Base-by-base conservation (phyloP, 345 rosid genomes). In the Raphanus raphanistrum region DNA sequence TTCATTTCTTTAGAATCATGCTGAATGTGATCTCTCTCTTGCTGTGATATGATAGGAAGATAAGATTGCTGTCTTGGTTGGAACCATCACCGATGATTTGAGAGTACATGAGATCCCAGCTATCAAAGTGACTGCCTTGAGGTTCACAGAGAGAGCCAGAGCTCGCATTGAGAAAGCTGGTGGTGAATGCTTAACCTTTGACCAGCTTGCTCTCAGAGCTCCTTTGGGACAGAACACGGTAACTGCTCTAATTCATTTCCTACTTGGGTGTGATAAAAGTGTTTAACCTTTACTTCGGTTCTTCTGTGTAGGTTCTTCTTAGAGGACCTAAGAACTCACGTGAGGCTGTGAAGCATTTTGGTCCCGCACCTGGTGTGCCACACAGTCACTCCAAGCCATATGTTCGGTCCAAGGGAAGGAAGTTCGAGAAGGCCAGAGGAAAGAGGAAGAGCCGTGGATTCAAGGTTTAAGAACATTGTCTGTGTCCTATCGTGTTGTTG, bases 181-280 rank as follows among this genome's bases (percentile, higher is more conserved):
- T 5, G 97, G 99, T 48, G 97, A 96, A 81, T 96, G 99, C 84
- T 77, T 91, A 66, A 96, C 99, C 28, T 93, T 96, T 73, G 99
- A 93, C 36, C 97, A 95, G 85, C 96, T 95, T 31, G 94, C 99
- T 70, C 87, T 92, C 66, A 85, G 89, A 80, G 97, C 98, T 72
- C 99, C 99, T 0, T 80, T 95, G 81, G 99, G 99, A 6, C 98
- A 95, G 84, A 95, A 95, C 92, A 95, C 98, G 72, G 99, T 95
- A 52, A 11, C 33, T 0, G 0, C 3, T 64, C 6, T 41, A 6
- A 5, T 59, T 0, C 63, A 48, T 50, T 17, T 28, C 13, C 0
- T 35, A 9, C 3, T 54, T 15, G 1, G 0, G 2, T 63, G 33
- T 50, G 29, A 21, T 21, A 26, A 7, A 10, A 26, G 1, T 48